These are phyloP conservation scores for Nakazawaea populi DNA, from an alignment of 805 yeast species.

Conservation along the genomic window DNA sequence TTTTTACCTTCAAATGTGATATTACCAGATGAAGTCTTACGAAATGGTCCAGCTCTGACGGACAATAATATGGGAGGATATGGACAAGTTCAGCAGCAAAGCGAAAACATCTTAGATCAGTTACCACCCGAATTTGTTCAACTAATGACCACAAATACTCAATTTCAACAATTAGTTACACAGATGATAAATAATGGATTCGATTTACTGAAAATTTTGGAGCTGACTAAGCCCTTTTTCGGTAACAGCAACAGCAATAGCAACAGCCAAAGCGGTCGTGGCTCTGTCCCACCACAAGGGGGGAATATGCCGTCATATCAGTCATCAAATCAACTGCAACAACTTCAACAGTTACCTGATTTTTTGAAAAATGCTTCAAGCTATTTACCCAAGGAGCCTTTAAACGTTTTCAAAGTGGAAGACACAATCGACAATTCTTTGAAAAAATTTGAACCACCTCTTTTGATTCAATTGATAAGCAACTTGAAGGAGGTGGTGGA, in stretches of 20 bases:
- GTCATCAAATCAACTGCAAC: conserved; percentile 11
- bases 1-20: conserved; percentile 51
- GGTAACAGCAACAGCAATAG: not conserved
- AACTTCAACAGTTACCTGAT: conserved; percentile 28
- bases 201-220: conserved; percentile 26
- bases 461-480: conserved; percentile 61
- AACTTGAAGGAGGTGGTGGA: conserved; percentile 53
- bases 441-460: conserved; percentile 63
- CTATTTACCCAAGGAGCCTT: conserved; percentile 43
- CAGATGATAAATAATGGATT: conserved; percentile 30
- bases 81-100: conserved; percentile 2
- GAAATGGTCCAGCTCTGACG: conserved; percentile 8
- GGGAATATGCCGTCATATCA: not conserved
- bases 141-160: conserved; percentile 23
- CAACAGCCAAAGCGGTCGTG: no score
- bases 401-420: conserved; percentile 39
- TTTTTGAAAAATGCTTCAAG: conserved; percentile 48
- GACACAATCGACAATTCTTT: conserved; percentile 59
- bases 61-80: conserved; percentile 6
- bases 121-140: conserved; percentile 16
- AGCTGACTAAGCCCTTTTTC: conserved; percentile 22
- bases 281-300: not conserved
- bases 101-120: conserved; percentile 6
- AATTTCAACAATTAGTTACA: conserved; percentile 26
- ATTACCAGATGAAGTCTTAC: conserved; percentile 43